Evolutionary conservation across 2,329 filamentous ascomycete species (phyloP).

Genomic region (Colletotrichum magnum): DNA sequence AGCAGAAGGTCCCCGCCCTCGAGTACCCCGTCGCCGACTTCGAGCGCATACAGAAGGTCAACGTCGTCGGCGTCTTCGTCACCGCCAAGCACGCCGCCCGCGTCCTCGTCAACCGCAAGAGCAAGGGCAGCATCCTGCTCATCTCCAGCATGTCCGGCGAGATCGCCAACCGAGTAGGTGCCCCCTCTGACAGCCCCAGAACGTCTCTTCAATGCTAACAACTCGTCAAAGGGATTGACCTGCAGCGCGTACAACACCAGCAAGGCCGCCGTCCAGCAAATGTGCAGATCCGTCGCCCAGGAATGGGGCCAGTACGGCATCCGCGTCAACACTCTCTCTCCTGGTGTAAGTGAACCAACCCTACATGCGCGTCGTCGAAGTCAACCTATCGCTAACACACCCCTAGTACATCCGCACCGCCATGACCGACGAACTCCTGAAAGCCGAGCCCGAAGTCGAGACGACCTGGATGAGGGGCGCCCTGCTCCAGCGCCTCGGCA

Average conservation of each 20-base stretch:
- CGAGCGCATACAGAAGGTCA: constrained; percentile 78
- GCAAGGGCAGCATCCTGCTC: constrained; percentile 63
- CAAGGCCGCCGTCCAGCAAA: constrained; percentile 73
- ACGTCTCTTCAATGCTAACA: neutral
- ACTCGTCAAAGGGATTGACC: constrained; percentile 65
- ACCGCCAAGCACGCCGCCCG: constrained; percentile 79
- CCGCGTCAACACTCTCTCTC: constrained; percentile 76
- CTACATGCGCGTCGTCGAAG: neutral
- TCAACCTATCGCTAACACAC: neutral
- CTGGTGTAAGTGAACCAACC: constrained; percentile 58
- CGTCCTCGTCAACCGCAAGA: constrained; percentile 61
- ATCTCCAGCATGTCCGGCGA: constrained; percentile 65
- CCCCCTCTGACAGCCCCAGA: neutral
- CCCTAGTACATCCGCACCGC: constrained; percentile 61
- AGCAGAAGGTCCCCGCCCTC: constrained; percentile 61
- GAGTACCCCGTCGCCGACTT: constrained; percentile 70
- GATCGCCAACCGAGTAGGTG: constrained; percentile 64
- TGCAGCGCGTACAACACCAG: constrained; percentile 75
- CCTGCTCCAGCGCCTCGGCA: constrained; percentile 66
- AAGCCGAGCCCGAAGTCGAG: constrained; percentile 63
- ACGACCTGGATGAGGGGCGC: constrained; percentile 67
- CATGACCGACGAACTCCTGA: constrained; percentile 61
- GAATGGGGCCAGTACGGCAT: constrained; percentile 76
- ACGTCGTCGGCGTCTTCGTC: constrained; percentile 78
- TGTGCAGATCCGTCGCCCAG: constrained; percentile 70